Base-by-base conservation (phyloP, 106 monocot species). In the Dendrobium nobile region DNA sequence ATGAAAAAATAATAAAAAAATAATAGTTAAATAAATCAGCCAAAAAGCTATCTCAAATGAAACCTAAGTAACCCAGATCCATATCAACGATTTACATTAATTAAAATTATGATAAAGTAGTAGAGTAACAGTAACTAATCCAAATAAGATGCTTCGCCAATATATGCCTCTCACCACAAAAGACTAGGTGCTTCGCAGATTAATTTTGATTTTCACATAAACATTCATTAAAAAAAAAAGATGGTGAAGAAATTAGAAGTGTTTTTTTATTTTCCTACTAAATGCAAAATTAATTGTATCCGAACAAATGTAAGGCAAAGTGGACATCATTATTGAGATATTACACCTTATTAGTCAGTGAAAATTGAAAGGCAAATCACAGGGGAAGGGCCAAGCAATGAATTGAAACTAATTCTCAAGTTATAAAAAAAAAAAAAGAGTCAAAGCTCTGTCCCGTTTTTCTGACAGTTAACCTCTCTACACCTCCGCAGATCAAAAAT, bases 381-480 rank as follows among this genome's bases (percentile, higher is more conserved):
- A 15, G 19, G 5, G 24, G 70, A 24, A 27, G 17, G 17, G 40
- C 11, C 13, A 27, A 28, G 41, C 72, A 72, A 72, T 72, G 72
- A 72, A 72, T 33, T 72, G 15, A 72, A 72, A 33, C 72, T 72
- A 33, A 72, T 72, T 72, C 40, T 72, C 40, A 17, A 72, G 72
- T 28, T 72, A 72, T 17, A 13, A 45, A 4, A 44, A 44, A 44
- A 44, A 5, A 45, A 51, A 51, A 15, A 72, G 37, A 5, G 24
- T 27, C 37, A 72, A 72, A 24, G 4, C 70, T 70, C 5, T 9
- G 24, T 61, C 61, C 24, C 33, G 33, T 40, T 17, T 37, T 15
- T 17, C 13, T 33, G 2, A 40, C 37, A 37, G 40, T 37, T 11
- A 72, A 15, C 33, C 28, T 72, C 33, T 72, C 72, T 72, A 40